These are phyloP conservation scores for Vigna hirtella DNA, from an alignment of 306 rosid species.

Conservation along the genomic window DNA sequence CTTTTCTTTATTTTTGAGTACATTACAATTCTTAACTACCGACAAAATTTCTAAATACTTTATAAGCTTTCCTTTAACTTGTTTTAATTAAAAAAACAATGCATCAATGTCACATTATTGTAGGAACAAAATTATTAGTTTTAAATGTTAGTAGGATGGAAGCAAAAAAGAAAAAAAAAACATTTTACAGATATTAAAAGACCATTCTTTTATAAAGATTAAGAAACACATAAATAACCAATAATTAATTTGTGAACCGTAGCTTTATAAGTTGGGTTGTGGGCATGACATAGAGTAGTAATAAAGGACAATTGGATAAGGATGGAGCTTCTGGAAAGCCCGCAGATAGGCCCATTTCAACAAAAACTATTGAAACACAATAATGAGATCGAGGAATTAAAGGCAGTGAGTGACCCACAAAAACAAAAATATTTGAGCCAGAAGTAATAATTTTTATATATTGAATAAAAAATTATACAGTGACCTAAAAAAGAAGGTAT, in stretches of 20 bases:
- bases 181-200: too few species aligned
- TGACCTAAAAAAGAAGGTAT: not conserved
- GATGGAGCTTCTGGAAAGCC: slow-evolving; percentile 27
- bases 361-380: not conserved
- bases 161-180: too few species aligned
- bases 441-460: not conserved
- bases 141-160: too few species aligned
- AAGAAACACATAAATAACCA: too few species aligned
- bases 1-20: too few species aligned
- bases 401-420: not conserved
- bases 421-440: not conserved
- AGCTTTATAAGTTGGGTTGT: not conserved
- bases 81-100: too few species aligned
- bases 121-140: too few species aligned
- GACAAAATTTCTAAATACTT: too few species aligned
- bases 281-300: not conserved
- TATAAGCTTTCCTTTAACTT: too few species aligned
- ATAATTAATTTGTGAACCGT: not conserved
- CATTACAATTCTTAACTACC: too few species aligned
- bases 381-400: slow-evolving; percentile 31
- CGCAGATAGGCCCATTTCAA: slow-evolving; percentile 11
- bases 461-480: not conserved
- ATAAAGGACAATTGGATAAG: not conserved
- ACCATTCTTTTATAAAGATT: too few species aligned
- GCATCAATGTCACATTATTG: too few species aligned